Conservation (phyloP, 2,329 filamentous ascomycete genomes). For the Aureobasidium musti region DNA sequence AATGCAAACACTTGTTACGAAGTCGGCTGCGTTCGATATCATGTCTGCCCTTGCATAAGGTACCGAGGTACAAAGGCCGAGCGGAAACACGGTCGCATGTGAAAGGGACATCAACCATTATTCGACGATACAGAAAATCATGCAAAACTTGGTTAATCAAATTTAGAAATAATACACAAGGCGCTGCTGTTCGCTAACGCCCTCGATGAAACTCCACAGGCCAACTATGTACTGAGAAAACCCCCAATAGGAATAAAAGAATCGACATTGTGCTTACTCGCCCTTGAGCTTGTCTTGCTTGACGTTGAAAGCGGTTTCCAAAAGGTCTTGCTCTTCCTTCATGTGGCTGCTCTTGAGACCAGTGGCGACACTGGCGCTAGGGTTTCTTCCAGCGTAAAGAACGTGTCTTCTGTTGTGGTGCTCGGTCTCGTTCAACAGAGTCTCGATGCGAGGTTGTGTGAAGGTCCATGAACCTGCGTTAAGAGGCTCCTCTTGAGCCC, state of each 20-base stretch:
- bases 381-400: slow-evolving; percentile 93
- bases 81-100: slow-evolving; percentile 12
- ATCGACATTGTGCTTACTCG: slow-evolving; percentile 49
- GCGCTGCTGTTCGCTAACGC: slow-evolving; percentile 26
- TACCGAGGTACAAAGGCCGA: slow-evolving; percentile 22
- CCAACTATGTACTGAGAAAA: slow-evolving; percentile 24
- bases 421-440: slow-evolving; percentile 86
- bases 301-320: slow-evolving; percentile 64
- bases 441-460: slow-evolving; percentile 97
- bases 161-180: slow-evolving; percentile 28
- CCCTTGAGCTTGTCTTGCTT: slow-evolving; percentile 68
- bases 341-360: slow-evolving; percentile 84
- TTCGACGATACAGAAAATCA: neutral
- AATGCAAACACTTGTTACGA: neutral
- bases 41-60: slow-evolving; percentile 16
- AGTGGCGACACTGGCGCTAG: slow-evolving; percentile 90
- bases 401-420: slow-evolving; percentile 93
- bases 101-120: neutral
- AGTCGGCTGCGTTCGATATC: neutral
- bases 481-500: slow-evolving; percentile 95
- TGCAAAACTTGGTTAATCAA: neutral
- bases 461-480: slow-evolving; percentile 98
- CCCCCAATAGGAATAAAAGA: neutral
- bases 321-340: slow-evolving; percentile 88
- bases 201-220: slow-evolving; percentile 14